Evolutionary conservation across 116 monocot genomes (phyloP).

Genomic region (Zostera marina): DNA sequence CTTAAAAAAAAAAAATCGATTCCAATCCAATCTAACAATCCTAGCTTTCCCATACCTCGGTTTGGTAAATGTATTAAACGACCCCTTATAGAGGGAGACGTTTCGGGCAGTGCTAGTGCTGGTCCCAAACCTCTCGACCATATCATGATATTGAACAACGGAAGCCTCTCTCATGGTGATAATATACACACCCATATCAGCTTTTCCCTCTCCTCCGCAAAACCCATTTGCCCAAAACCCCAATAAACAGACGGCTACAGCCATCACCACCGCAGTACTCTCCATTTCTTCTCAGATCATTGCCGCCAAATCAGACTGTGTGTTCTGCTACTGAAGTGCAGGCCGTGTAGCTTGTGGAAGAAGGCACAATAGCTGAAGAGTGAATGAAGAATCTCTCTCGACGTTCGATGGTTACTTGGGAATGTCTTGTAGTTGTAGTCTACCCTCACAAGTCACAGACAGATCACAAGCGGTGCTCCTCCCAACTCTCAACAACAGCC

Average conservation of each 20-base stretch:
- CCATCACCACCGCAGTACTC: neutral
- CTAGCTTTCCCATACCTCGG: slow-evolving; percentile 6
- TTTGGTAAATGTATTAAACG: slow-evolving; percentile 10
- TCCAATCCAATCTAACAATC: no score
- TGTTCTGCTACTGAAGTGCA: no score
- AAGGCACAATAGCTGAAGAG: no score
- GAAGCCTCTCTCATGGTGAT: slow-evolving; percentile 19
- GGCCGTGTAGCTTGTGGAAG: no score
- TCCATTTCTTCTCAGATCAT: slow-evolving; percentile 3
- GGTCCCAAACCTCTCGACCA: slow-evolving; percentile 5
- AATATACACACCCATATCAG: slow-evolving; percentile 10
- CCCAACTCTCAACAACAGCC: no score
- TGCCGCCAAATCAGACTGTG: no score
- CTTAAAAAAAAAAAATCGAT: no score
- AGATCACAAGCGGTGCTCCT: no score
- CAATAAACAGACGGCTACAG: slow-evolving; percentile 1
- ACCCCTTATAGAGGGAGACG: neutral
- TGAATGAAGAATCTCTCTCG: no score
- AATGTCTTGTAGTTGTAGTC: no score
- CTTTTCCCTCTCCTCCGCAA: slow-evolving; percentile 2
- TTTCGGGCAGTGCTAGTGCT: neutral
- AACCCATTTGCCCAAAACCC: slow-evolving; percentile 4
- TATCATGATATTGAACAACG: slow-evolving; percentile 7
- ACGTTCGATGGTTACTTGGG: no score
- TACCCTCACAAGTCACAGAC: no score